Evolutionary conservation across 495 filamentous ascomycete species (phyloP), one percentile per base, ranked within the genome.

Genomic region (Xylaria acuta): DNA sequence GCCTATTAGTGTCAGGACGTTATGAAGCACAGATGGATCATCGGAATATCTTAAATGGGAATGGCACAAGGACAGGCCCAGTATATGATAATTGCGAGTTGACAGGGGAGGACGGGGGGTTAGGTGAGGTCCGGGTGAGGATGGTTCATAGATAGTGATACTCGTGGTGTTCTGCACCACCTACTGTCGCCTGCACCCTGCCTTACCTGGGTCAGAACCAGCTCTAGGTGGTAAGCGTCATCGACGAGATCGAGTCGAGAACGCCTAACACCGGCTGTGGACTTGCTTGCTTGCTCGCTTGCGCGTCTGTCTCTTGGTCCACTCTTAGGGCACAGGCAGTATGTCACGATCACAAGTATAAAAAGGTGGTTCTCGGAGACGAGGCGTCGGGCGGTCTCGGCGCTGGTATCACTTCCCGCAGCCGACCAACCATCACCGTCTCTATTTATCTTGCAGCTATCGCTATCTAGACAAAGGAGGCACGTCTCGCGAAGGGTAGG

Each of bases 71-170:
- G 60, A 56, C 9, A 34, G 49, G 32, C 25, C 58, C 47, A 22
- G 53, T 53, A 62, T 27, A 51, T 64, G 36, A 27, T 54, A 71
- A 64, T 56, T 51, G 11, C 47, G 59, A 38, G 20, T 27, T 63
- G 68, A 22, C 25, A 56, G 22, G 18, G 25, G 25, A 25, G 18
- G 32, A 45, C 14, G 56, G 11, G 22, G 27, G 49, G 25, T 47
- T 34, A 43, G 32, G 25, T 56, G 60, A 45, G 47, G 45, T 27
- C 43, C 41, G 3, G 45, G 41, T 41, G 58, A 54, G 43, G 47
- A 32, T 49, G 69, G 36, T 56, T 64, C 69, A 60, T 71, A 71
- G 69, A 71, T 71, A 71, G 69, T 64, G 69, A 56, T 64, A 53
- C 27, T 64, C 32, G 43, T 64, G 45, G 59, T 71, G 69, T 43